Evolutionary conservation across 768 basidiomycete genomes (phyloP).

Genomic region (Russula lepida): DNA sequence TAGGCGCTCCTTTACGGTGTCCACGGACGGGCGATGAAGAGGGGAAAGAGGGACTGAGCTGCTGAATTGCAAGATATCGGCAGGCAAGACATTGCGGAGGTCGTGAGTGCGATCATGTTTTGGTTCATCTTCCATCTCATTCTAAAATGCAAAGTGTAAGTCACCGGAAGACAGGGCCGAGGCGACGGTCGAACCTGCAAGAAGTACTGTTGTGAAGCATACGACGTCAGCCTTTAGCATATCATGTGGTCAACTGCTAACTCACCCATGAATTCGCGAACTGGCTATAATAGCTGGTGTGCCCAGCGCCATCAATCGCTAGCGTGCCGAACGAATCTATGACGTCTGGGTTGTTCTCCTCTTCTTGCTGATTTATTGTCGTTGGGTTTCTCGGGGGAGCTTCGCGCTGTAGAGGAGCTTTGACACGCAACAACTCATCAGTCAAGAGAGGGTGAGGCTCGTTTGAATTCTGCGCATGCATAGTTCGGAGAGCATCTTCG

Average conservation of each 20-base stretch:
- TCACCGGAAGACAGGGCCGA: slow-evolving; percentile 7
- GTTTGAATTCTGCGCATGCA: slow-evolving; percentile 48
- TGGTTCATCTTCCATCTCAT: slow-evolving; percentile 48
- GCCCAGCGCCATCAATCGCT: slow-evolving; percentile 63
- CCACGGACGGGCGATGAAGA: slow-evolving; percentile 31
- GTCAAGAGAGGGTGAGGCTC: slow-evolving; percentile 60
- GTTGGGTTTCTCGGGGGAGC: slow-evolving; percentile 23
- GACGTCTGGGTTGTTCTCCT: slow-evolving; percentile 64
- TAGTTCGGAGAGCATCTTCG: slow-evolving; percentile 57
- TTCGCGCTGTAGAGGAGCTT: slow-evolving; percentile 69
- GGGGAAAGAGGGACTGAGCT: slow-evolving; percentile 56
- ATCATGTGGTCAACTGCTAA: slow-evolving; percentile 5
- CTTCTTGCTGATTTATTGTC: slow-evolving; percentile 35
- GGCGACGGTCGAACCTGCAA: slow-evolving; percentile 46
- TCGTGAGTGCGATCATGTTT: slow-evolving; percentile 39
- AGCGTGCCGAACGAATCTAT: slow-evolving; percentile 76
- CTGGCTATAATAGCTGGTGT: slow-evolving; percentile 68
- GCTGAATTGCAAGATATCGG: slow-evolving; percentile 55
- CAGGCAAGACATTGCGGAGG: slow-evolving; percentile 48
- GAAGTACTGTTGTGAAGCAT: slow-evolving; percentile 46
- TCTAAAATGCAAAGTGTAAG: slow-evolving; percentile 39
- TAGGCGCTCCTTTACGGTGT: slow-evolving; percentile 38
- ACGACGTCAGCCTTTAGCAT: slow-evolving; percentile 13
- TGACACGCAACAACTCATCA: slow-evolving; percentile 67
- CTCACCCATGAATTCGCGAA: slow-evolving; percentile 72